A percentile compares a stretch with the other conserved stretches of the same genome.
These are phyloP conservation scores for Stephanodiscus triporus DNA, from an alignment of 108 stramenopile genomes.

Conservation along the genomic window DNA sequence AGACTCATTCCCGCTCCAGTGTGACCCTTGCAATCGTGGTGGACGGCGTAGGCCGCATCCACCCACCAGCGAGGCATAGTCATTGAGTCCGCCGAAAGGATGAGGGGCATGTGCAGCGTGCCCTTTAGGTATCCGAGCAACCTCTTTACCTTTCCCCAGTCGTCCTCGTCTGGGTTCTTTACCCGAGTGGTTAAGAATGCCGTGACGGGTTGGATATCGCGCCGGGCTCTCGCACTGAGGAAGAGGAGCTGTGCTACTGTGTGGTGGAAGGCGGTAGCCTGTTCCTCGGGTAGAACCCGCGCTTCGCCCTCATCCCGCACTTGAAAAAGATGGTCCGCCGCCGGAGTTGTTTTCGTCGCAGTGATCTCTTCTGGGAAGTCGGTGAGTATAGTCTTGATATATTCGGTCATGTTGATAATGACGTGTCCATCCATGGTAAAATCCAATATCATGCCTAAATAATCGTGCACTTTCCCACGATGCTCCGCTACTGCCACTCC, in stretches of 20 bases:
- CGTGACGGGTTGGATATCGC: constrained; percentile 4
- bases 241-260: not conserved
- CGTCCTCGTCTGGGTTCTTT: not conserved
- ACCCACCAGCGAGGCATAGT: not conserved
- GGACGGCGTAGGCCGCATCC: not conserved
- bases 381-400: not conserved
- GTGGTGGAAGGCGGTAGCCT: constrained; percentile 5
- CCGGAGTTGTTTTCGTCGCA: not conserved
- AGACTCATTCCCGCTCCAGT: not conserved
- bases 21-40: not conserved
- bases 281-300: not conserved
- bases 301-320: not conserved
- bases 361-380: constrained; percentile 7
- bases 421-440: constrained; percentile 1
- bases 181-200: constrained; percentile 1
- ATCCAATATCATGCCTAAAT: constrained; percentile 52
- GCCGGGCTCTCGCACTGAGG: not conserved
- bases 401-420: constrained; percentile 5
- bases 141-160: not conserved
- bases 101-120: not conserved
- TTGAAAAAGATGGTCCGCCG: constrained; percentile 6
- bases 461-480: constrained; percentile 36
- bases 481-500: not conserved
- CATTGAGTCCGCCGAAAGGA: not conserved
- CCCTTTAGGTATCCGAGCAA: not conserved